phyloP scores from a whole-genome alignment of 371 early-diverging fungal species.

The Dichotomocladium elegans region DNA sequence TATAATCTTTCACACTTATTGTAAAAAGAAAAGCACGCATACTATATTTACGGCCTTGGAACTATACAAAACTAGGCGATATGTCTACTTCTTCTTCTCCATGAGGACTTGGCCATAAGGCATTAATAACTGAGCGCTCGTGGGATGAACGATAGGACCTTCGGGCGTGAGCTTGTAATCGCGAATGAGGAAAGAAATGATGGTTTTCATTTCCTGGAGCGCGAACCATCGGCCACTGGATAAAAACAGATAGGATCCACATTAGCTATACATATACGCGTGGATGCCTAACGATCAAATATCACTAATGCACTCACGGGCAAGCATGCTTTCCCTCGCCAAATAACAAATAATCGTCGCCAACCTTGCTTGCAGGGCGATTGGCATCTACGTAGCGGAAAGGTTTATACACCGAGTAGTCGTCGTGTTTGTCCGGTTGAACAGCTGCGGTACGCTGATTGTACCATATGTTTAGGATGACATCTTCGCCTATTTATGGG shows the following conservation, averaged over 20 bases:
- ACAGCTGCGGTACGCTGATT: slow-evolving; percentile 6
- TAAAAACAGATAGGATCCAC: too few relatives aligned
- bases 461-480: slow-evolving; percentile 23
- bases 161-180: slow-evolving; percentile 8
- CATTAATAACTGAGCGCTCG: background rate
- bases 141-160: slow-evolving; percentile 7
- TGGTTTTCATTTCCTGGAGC: slow-evolving; percentile 20
- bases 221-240: slow-evolving; percentile 24
- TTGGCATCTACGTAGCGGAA: slow-evolving; percentile 42
- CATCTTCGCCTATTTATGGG: slow-evolving; percentile 28
- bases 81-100: slow-evolving; percentile 3
- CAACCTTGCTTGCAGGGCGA: slow-evolving; percentile 36
- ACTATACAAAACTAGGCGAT: too few relatives aligned
- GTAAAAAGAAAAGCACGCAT: too few relatives aligned
- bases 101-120: slow-evolving; percentile 2
- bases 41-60: too few relatives aligned
- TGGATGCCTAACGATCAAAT: background rate
- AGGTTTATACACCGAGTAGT: slow-evolving; percentile 31
- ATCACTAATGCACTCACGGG: slow-evolving; percentile 4
- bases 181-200: slow-evolving; percentile 17
- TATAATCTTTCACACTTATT: too few relatives aligned
- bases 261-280: too few relatives aligned
- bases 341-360: slow-evolving; percentile 37
- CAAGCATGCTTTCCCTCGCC: slow-evolving; percentile 51
- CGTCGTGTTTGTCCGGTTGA: slow-evolving; percentile 6